Conservation (phyloP, 768 basidiomycete genomes). For the Lanmaoa pseudosensibilis region DNA sequence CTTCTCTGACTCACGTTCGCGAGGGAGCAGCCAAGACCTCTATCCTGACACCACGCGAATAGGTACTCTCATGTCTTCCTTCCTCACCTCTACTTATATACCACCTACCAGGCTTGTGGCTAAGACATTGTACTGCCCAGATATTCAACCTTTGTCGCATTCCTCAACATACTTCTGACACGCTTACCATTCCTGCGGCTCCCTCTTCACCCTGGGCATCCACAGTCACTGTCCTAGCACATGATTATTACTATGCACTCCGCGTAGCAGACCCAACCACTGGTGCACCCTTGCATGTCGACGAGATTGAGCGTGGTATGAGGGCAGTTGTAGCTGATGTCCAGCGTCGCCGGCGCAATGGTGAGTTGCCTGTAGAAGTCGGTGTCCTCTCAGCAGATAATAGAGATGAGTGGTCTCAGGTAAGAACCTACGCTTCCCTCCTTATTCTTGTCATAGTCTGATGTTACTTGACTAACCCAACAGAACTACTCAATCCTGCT, state of each 20-base stretch:
- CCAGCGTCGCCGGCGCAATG: constrained; percentile 43
- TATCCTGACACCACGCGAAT: constrained; percentile 71
- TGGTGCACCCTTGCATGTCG: constrained; percentile 34
- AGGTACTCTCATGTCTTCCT: constrained; percentile 40
- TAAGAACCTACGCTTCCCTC: constrained; percentile 34
- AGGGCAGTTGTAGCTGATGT: constrained; percentile 58
- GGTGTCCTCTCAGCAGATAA: constrained; percentile 78
- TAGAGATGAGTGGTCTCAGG: constrained; percentile 79
- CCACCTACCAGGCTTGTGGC: constrained; percentile 53
- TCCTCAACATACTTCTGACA: constrained; percentile 67
- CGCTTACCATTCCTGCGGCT: constrained; percentile 45
- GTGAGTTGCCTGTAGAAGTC: constrained; percentile 60
- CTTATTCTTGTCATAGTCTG: background rate
- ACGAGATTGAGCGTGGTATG: constrained; percentile 47
- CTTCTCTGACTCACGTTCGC: constrained; percentile 6
- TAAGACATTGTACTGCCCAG: constrained; percentile 52
- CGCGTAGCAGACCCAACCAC: constrained; percentile 48
- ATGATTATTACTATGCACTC: constrained; percentile 80
- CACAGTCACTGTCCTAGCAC: constrained; percentile 64
- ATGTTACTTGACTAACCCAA: background rate
- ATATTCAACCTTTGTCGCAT: constrained; percentile 81
- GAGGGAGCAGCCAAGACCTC: constrained; percentile 56
- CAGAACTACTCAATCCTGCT: constrained; percentile 71
- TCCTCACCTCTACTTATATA: background rate
- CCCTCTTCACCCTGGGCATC: constrained; percentile 44